Conservation (phyloP, 257 asterid species). For the Nicotiana knightiana region DNA sequence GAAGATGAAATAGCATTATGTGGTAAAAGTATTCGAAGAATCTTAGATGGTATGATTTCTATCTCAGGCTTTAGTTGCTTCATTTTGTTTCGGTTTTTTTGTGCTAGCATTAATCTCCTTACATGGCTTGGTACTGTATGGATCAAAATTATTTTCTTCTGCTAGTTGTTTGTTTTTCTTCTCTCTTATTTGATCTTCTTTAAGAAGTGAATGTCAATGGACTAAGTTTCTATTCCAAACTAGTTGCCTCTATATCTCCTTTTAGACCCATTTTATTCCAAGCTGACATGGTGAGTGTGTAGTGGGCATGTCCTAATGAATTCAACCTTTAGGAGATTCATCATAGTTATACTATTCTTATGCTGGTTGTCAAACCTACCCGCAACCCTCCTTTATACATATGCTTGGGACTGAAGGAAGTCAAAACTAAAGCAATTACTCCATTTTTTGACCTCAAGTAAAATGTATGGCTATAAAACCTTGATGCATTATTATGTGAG, state of each 20-base stretch:
- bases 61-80: conserved; percentile 10
- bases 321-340: neutral
- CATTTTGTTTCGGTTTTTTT: conserved; percentile 1
- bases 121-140: neutral
- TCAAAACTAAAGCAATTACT: neutral
- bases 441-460: neutral
- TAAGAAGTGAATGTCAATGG: neutral
- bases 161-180: neutral
- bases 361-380: neutral
- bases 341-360: neutral
- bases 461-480: neutral
- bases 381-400: neutral
- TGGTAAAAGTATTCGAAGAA: conserved; percentile 18
- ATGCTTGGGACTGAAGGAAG: neutral
- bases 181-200: neutral
- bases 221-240: neutral
- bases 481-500: neutral
- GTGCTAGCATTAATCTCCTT: neutral
- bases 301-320: neutral
- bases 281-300: neutral
- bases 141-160: neutral
- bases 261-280: neutral
- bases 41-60: conserved; percentile 28
- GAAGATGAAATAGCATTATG: conserved; percentile 20
- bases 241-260: neutral